These are phyloP conservation scores for Trichophyton schoenleinii DNA, from an alignment of 2,329 filamentous ascomycete genomes.

Conservation along the genomic window DNA sequence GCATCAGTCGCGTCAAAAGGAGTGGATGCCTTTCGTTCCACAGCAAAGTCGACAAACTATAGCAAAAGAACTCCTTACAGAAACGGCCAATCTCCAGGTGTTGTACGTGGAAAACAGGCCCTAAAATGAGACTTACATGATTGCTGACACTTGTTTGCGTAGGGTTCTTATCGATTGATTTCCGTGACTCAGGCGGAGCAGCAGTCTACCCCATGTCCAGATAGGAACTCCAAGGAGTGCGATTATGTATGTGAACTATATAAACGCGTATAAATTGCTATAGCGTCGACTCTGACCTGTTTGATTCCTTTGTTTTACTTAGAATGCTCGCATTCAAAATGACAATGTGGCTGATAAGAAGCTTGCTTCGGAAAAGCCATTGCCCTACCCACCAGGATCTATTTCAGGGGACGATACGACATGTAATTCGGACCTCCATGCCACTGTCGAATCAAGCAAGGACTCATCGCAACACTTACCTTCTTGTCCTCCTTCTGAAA, in stretches of 20 bases:
- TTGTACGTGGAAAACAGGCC: not conserved
- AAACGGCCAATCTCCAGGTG: not conserved
- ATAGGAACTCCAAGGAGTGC: not conserved
- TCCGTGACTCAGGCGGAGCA: not conserved
- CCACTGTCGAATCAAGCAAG: constrained; percentile 8
- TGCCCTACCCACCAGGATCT: constrained; percentile 10
- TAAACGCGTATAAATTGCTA: not conserved
- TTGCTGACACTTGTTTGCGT: not conserved
- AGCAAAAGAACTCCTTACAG: constrained; percentile 5
- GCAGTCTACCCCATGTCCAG: not conserved
- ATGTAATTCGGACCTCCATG: not conserved
- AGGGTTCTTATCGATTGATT: constrained; percentile 4
- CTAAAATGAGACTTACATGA: not conserved
- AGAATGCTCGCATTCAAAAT: not conserved
- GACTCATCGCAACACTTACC: not conserved
- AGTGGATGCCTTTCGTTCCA: constrained; percentile 10
- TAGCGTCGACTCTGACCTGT: not conserved
- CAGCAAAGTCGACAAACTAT: not conserved
- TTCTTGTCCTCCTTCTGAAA: constrained; percentile 6
- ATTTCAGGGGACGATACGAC: not conserved
- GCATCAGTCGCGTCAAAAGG: constrained; percentile 11
- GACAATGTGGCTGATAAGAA: constrained; percentile 2
- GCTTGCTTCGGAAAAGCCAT: constrained; percentile 13
- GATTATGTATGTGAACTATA: not conserved
- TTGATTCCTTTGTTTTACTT: not conserved